These are phyloP conservation scores for Gilbertella persicaria DNA, from an alignment of 371 early-diverging fungal species.

Conservation along the genomic window DNA sequence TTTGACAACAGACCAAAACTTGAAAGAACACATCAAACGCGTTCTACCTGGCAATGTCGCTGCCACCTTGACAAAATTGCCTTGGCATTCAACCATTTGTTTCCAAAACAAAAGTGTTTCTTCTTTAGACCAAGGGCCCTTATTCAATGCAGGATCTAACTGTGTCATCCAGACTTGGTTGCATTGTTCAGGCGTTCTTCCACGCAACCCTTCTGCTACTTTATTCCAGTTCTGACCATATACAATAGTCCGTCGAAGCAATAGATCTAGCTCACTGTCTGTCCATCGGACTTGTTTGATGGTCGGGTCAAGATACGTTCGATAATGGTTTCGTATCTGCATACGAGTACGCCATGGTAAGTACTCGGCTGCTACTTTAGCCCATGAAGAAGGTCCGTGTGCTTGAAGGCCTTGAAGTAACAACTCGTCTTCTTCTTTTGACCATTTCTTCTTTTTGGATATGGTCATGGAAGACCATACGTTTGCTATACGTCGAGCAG, in stretches of 20 bases:
- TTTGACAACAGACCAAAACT: constrained; percentile 24
- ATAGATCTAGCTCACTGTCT: constrained; percentile 30
- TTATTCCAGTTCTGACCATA: constrained; percentile 44
- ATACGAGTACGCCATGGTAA: constrained; percentile 26
- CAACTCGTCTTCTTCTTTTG: constrained; percentile 34
- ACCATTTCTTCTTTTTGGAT: constrained; percentile 21
- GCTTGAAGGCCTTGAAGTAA: constrained; percentile 23
- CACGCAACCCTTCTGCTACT: constrained; percentile 43
- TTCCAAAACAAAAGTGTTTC: constrained; percentile 40
- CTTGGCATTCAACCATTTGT: constrained; percentile 7
- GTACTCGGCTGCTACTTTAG: constrained; percentile 16
- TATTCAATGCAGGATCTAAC: constrained; percentile 28
- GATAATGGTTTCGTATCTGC: constrained; percentile 24
- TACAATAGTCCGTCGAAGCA: constrained; percentile 38
- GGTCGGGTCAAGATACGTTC: constrained; percentile 7
- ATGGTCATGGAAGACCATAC: constrained; percentile 16
- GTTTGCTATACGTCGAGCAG: constrained; percentile 24
- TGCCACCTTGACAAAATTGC: constrained; percentile 23
- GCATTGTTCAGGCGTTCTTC: constrained; percentile 31
- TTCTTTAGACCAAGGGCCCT: constrained; percentile 23
- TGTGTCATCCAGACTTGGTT: constrained; percentile 21
- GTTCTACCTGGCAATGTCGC: constrained; percentile 29
- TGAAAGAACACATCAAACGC: constrained; percentile 11
- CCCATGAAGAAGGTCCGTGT: constrained; percentile 28
- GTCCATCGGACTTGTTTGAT: constrained; percentile 26